phyloP scores from a whole-genome alignment of 139 green algal species.

The Haematococcus sp. region DNA sequence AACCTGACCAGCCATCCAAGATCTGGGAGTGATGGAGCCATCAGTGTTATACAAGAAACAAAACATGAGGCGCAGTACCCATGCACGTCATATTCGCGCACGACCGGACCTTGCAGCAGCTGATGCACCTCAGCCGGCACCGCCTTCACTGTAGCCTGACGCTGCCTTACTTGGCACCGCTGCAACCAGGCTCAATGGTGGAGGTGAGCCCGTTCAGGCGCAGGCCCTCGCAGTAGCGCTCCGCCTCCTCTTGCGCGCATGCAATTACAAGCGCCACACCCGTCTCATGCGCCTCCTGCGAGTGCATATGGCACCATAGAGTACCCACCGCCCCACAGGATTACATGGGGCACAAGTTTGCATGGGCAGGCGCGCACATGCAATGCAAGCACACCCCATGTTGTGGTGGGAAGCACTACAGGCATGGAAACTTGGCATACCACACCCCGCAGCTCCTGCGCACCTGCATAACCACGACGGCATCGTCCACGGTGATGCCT shows the following conservation, averaged over 20 bases:
- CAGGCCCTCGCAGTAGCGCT: slow-evolving; percentile 82
- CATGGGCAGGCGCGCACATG: background rate
- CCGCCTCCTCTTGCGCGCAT: slow-evolving; percentile 83
- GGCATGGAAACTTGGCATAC: too few relatives aligned
- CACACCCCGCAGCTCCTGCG: background rate
- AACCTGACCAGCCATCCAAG: too few relatives aligned
- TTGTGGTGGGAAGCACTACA: too few relatives aligned
- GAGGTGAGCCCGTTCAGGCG: slow-evolving; percentile 82
- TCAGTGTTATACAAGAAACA: too few relatives aligned
- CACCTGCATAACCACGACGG: slow-evolving; percentile 85
- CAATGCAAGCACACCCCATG: background rate
- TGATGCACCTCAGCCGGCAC: too few relatives aligned
- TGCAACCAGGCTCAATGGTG: slow-evolving; percentile 70
- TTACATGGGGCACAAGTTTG: background rate
- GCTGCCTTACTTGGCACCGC: too few relatives aligned
- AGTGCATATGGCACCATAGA: background rate
- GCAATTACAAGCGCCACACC: slow-evolving; percentile 79
- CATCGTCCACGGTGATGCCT: slow-evolving; percentile 81
- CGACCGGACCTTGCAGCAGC: too few relatives aligned
- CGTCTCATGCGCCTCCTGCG: slow-evolving; percentile 81
- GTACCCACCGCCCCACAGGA: background rate
- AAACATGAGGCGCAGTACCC: too few relatives aligned
- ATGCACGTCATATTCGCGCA: too few relatives aligned
- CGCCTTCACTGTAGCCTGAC: too few relatives aligned
- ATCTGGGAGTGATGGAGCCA: too few relatives aligned